Percentiles rank a stretch among this genome's conserved stretches.
Evolutionary conservation across 805 yeast species (phyloP).

Genomic region (Pichia nanzhaoensis): DNA sequence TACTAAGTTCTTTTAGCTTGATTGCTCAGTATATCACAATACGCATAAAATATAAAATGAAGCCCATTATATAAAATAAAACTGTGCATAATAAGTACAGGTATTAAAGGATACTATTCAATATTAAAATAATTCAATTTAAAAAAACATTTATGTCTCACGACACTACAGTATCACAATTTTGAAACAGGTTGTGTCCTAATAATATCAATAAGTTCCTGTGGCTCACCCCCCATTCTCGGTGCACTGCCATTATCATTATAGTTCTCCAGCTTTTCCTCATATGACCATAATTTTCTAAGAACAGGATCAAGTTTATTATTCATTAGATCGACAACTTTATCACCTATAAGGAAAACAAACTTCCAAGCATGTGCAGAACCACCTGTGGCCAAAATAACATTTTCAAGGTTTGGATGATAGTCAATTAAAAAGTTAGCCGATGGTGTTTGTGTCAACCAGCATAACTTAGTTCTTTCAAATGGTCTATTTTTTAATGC

Average conservation of each 20-base stretch:
- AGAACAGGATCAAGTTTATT: constrained; percentile 17
- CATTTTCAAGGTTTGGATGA: constrained; percentile 20
- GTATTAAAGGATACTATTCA: too few relatives aligned
- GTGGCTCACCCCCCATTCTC: constrained; percentile 22
- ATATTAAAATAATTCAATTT: too few relatives aligned
- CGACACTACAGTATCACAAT: too few relatives aligned
- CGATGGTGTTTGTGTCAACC: constrained; percentile 23
- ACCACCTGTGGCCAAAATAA: constrained; percentile 23
- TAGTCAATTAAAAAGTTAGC: constrained; percentile 22
- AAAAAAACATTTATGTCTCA: too few relatives aligned
- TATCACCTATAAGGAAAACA: constrained; percentile 24
- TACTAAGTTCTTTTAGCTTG: too few relatives aligned
- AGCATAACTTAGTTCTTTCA: constrained; percentile 23
- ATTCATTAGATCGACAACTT: constrained; percentile 20
- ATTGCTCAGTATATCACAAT: too few relatives aligned
- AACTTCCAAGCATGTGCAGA: constrained; percentile 27
- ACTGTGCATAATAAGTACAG: too few relatives aligned
- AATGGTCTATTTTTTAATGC: constrained; percentile 19
- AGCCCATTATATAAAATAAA: too few relatives aligned
- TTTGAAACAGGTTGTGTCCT: too few relatives aligned
- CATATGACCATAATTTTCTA: constrained; percentile 20
- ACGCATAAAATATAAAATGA: too few relatives aligned
- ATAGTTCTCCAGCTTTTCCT: constrained; percentile 13
- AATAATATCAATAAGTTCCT: too few relatives aligned
- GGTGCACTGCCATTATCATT: constrained; percentile 24